Evolutionary conservation across 768 basidiomycete genomes (phyloP).

Genomic region (Rhodosporidiobolus odoratus): DNA sequence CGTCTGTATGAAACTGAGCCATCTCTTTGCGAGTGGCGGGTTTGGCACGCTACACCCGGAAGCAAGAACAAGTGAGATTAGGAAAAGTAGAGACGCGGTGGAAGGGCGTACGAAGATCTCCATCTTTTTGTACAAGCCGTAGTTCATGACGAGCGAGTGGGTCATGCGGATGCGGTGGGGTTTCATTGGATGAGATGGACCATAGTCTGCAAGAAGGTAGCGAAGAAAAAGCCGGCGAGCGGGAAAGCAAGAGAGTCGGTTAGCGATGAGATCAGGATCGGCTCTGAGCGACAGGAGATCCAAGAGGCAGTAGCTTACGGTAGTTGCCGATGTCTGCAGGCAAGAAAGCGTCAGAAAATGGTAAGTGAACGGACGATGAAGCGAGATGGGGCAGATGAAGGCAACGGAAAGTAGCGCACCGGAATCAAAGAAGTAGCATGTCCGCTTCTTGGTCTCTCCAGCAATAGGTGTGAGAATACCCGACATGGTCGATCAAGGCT

Average conservation of each 20-base stretch:
- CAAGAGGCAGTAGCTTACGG: conserved; percentile 57
- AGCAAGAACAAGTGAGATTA: not conserved
- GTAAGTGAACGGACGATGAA: too few species aligned
- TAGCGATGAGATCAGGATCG: too few species aligned
- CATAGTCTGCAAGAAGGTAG: conserved; percentile 7
- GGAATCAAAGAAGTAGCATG: conserved; percentile 99
- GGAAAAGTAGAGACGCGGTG: not conserved
- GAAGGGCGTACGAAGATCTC: conserved; percentile 83
- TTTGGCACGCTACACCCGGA: conserved; percentile 72
- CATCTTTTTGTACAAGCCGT: conserved; percentile 98
- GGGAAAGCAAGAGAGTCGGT: not conserved
- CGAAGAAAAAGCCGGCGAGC: not conserved
- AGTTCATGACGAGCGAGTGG: conserved; percentile 99
- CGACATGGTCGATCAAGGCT: not conserved
- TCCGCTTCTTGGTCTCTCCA: conserved; percentile 28
- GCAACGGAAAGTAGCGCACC: conserved; percentile 44
- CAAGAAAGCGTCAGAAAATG: not conserved
- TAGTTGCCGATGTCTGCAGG: conserved; percentile 79
- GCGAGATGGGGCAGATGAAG: too few species aligned
- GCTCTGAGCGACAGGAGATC: not conserved
- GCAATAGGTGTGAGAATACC: conserved; percentile 35
- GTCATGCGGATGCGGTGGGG: conserved; percentile 99
- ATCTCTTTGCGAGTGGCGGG: conserved; percentile 99
- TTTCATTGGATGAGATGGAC: conserved; percentile 38
- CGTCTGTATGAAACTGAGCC: conserved; percentile 98